Evolutionary conservation across 768 basidiomycete genomes (phyloP), one percentile per base, ranked within the genome.

Genomic region (Mycena indigotica): DNA sequence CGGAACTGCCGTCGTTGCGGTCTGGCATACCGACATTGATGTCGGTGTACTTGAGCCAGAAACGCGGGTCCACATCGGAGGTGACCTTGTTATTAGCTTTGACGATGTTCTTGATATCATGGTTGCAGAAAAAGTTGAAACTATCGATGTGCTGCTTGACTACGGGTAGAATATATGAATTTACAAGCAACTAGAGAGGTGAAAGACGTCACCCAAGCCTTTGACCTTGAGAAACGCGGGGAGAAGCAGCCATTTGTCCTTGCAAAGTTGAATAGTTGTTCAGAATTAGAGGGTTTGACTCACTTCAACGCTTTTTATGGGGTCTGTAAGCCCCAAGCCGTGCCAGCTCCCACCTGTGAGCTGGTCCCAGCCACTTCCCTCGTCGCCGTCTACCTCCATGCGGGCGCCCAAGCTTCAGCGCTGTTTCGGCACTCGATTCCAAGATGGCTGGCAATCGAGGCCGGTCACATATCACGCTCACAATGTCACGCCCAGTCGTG

Each of bases 171-270:
- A 44, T 16, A 21, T 5, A 44, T 21, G 23, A 8, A 44, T 8
- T 19, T 8, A 21, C 15, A 21, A 12, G 12, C 41, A 44, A 21
- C 15, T 8, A 44, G 41, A 44, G 41, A 16, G 15, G 8, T 8
- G 12, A 19, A 16, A 21, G 8, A 16, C 15, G 8, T 44, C 23
- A 5, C 15, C 97, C 15, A 99, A 87, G 57, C 97, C 97, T 68
- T 99, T 99, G 60, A 97, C 93, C 74, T 95, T 91, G 51, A 99
- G 80, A 68, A 98, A 99, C 10, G 95, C 96, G 2, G 97, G 97
- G 2, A 99, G 78, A 10, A 99, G 77, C 19, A 97, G 84, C 97
- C 97, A 99, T 86, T 99, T 99, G 71, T 99, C 97, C 95, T n/a
- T 97, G 28, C 15, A 49, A 25, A 50, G 52, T 56, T 29, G 62